Percentiles rank a stretch among this genome's conserved stretches.
Conservation (phyloP, 768 basidiomycete species). For the Termitomyces sp. region DNA sequence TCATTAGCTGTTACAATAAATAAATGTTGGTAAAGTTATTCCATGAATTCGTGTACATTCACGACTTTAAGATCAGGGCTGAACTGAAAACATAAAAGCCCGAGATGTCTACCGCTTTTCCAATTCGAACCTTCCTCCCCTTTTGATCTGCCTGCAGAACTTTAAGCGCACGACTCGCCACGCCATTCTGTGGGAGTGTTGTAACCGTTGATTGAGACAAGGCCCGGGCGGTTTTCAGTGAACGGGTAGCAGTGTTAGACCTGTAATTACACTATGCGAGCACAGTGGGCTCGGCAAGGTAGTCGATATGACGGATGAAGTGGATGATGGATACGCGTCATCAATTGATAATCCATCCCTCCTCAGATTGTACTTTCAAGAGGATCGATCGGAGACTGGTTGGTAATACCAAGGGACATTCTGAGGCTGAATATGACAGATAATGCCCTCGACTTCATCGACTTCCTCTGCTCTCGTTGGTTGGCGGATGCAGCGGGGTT, state of each 20-base stretch:
- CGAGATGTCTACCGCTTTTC: not conserved
- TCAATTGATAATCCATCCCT: not conserved
- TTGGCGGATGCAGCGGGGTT: not conserved
- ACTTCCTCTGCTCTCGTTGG: constrained; percentile 1
- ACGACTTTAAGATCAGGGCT: not conserved
- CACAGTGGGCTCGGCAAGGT: constrained; percentile 6
- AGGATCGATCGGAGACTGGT: not conserved
- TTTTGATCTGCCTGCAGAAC: not conserved
- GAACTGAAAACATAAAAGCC: not conserved
- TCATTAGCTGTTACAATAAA: not conserved
- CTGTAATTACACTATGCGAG: not conserved
- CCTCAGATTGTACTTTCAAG: not conserved
- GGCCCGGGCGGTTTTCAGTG: not conserved
- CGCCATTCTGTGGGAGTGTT: not conserved
- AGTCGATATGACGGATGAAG: not conserved
- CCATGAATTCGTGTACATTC: too few relatives aligned
- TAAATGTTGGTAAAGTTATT: not conserved
- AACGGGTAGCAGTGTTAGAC: not conserved
- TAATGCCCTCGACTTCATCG: constrained; percentile 5
- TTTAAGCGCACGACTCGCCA: too few relatives aligned
- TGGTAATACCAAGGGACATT: constrained; percentile 8
- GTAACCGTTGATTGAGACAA: not conserved
- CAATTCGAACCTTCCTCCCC: not conserved
- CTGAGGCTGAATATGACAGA: constrained; percentile 12
- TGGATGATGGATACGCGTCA: not conserved